A percentile compares a stretch with the other conserved stretches of the same genome.
Conservation (phyloP, 2,329 filamentous ascomycete genomes). For the Alternaria conjuncta region DNA sequence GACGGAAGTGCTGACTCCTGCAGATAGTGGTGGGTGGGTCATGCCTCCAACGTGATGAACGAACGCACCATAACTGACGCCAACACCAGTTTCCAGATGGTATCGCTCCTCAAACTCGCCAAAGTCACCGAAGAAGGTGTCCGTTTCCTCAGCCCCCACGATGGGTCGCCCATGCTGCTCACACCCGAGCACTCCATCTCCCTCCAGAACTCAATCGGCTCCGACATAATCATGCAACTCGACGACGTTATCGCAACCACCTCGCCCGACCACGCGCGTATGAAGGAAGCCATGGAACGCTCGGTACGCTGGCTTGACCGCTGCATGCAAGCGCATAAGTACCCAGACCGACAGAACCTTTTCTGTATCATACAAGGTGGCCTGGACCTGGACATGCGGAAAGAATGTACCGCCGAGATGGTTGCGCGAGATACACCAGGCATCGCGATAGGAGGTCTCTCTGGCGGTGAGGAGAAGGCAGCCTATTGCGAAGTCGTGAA, state of each 20-base stretch:
- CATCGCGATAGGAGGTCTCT: conserved; percentile 94
- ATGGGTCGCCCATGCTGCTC: conserved; percentile 93
- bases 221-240: conserved; percentile 99
- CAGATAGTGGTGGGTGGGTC: conserved; percentile 56
- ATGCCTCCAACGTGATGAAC: conserved; percentile 21
- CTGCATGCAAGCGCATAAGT: conserved; percentile 87
- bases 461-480: conserved; percentile 91
- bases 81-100: conserved; percentile 88
- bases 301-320: conserved; percentile 95
- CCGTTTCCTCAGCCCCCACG: conserved; percentile 93
- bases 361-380: conserved; percentile 99
- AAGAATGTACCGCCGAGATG: conserved; percentile 86
- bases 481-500: conserved; percentile 91
- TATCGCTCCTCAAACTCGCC: conserved; percentile 90
- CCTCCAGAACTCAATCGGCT: conserved; percentile 95
- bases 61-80: conserved; percentile 35
- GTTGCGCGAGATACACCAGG: conserved; percentile 88
- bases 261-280: conserved; percentile 84
- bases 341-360: conserved; percentile 83
- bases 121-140: conserved; percentile 96
- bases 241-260: conserved; percentile 98
- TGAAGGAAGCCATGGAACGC: conserved; percentile 93
- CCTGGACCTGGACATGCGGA: conserved; percentile 83
- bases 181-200: conserved; percentile 97
- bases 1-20: conserved; percentile 32